A percentile compares a stretch with the other conserved stretches of the same genome.
Conservation (phyloP, 2,329 filamentous ascomycete species). For the Ilyonectria mors-panacis region DNA sequence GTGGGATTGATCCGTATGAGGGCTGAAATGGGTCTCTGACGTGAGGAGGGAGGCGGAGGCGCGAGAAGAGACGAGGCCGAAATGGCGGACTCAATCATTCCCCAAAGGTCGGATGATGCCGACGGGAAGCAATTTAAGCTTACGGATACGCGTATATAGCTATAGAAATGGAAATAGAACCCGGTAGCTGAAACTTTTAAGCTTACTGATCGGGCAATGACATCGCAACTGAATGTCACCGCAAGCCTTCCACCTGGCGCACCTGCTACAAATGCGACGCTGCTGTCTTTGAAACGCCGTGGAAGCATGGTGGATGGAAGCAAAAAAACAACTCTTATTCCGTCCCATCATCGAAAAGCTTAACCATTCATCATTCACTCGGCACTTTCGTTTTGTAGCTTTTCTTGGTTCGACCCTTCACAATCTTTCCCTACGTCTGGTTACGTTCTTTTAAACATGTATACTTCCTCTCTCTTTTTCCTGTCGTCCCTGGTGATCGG, state of each 20-base stretch:
- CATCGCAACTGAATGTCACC: neutral
- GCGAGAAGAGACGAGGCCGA: too few relatives aligned
- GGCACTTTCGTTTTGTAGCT: neutral
- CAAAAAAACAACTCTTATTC: conserved; percentile 5
- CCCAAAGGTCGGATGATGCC: too few relatives aligned
- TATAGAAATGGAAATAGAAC: too few relatives aligned
- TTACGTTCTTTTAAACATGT: conserved; percentile 17
- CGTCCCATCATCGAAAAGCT: neutral
- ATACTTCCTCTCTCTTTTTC: conserved; percentile 17
- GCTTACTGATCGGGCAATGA: neutral
- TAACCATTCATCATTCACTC: neutral
- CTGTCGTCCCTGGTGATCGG: conserved; percentile 30
- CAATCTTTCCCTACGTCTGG: neutral
- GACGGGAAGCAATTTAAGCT: neutral
- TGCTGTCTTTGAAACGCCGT: neutral
- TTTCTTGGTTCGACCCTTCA: neutral
- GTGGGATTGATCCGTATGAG: conserved; percentile 25
- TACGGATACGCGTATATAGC: neutral
- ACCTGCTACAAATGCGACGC: neutral
- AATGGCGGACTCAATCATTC: too few relatives aligned
- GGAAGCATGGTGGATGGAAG: neutral
- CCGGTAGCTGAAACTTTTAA: neutral
- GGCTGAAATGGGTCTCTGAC: neutral
- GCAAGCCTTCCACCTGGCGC: neutral
- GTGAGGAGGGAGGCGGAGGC: too few relatives aligned